phyloP scores from a whole-genome alignment of 2,329 filamentous ascomycete species.

The Aureobasidium sp. region DNA sequence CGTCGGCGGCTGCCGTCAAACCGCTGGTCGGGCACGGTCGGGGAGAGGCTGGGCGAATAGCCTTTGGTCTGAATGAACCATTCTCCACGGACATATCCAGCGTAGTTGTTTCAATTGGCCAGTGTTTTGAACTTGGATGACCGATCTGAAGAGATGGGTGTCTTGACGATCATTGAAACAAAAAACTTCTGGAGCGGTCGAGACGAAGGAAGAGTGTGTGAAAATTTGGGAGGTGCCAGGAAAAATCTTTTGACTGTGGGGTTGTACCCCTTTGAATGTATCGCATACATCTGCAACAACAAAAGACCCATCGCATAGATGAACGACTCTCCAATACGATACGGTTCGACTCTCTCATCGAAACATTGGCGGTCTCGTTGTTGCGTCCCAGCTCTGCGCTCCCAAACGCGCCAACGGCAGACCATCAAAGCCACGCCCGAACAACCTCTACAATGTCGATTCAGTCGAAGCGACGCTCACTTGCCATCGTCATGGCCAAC shows the following conservation, averaged over 20 bases:
- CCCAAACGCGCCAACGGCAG: not conserved
- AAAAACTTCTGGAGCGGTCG: not conserved
- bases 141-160: not conserved
- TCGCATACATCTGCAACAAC: not conserved
- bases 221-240: not conserved
- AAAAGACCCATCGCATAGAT: not conserved
- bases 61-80: not conserved
- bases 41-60: not conserved
- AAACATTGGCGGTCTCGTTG: not conserved
- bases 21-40: not conserved
- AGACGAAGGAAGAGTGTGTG: not conserved
- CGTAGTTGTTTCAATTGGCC: not conserved
- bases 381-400: too few species aligned
- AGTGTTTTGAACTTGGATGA: not conserved
- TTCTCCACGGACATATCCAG: not conserved
- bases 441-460: not conserved
- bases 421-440: constrained; percentile 2
- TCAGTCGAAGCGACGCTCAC: not conserved
- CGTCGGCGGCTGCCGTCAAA: constrained; percentile 9
- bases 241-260: not conserved
- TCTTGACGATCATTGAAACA: not conserved
- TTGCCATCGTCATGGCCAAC: not conserved
- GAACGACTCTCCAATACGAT: not conserved
- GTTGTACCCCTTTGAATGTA: not conserved
- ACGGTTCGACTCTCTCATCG: not conserved